Base-by-base conservation (phyloP, 768 basidiomycete genomes). In the Clavulina sp. region DNA sequence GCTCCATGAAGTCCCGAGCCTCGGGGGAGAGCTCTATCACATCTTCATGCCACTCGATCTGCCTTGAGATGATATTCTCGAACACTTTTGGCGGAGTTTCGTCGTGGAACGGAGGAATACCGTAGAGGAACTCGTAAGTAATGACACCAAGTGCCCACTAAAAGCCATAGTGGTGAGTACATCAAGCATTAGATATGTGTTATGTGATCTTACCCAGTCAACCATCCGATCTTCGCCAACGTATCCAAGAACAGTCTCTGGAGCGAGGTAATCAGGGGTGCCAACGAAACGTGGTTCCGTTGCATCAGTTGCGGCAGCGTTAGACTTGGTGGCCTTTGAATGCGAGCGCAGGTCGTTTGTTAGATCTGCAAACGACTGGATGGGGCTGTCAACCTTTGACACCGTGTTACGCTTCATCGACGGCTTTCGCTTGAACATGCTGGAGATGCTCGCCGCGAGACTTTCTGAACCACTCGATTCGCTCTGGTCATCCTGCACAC, bases 101-200 rank as follows among this genome's bases (percentile, higher is more conserved):
- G 46, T 87, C 93, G 61, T 97, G 89, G 74, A 99, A 99, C 2
- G 95, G 95, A 26, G 95, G 95, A 31, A 91, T 77, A 3, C 95
- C 92, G 57, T 91, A 97, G 32, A 97, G 67, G 66, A 99, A 96
- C 69, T 99, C 95, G 63, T 99, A 97, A 29, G 88, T 86, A 63
- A 99, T 92, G 40, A 96, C 89, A 54, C 95, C 95, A 28, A 99
- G 74, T 7, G 95, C 93, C 95, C 95, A 99, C 95, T 95, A 63
- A 48, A 56, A 55, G n/a, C n/a, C n/a, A n/a, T 57, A 46, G 48
- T 9, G 24, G 16, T 33, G 29, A 49, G 1, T 16, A 49, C 32
- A 28, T 9, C 32, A 30, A 49, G 48, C 48, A 50, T 49, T 52
- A 56, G 16, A 48, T 32, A 51, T 56, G 29, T 51, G 31, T 56